Conservation (phyloP, 164 flowering plant species). For the Umbilicus rupestris region DNA sequence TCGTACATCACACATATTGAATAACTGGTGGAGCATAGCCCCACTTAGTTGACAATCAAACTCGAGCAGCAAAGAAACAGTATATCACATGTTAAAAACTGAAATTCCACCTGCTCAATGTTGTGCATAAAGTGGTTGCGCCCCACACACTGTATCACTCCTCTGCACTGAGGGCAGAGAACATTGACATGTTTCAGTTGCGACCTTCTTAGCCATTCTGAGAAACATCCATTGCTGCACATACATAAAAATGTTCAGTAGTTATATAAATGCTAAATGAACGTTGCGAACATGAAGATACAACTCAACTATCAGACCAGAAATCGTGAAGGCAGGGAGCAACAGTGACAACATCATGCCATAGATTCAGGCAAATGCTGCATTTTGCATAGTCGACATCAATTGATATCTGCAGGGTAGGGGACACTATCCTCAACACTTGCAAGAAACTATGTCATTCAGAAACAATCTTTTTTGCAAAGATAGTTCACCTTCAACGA, state of each 20-base stretch:
- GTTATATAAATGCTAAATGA: background rate
- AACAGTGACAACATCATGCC: constrained; percentile 95
- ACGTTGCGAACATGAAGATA: background rate
- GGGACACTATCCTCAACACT: background rate
- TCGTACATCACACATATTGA: background rate
- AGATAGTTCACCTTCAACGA: constrained; percentile 37
- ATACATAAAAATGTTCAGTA: constrained; percentile 8
- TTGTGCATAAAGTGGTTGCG: constrained; percentile 71
- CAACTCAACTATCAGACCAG: constrained; percentile 39
- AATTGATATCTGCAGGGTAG: constrained; percentile 38
- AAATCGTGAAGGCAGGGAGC: constrained; percentile 95
- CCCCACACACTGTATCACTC: constrained; percentile 70
- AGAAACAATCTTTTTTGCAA: background rate
- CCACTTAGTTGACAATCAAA: background rate
- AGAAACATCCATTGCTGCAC: constrained; percentile 88
- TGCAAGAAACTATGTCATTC: background rate
- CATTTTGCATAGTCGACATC: constrained; percentile 80
- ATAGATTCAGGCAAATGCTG: constrained; percentile 77
- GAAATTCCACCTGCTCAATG: constrained; percentile 53
- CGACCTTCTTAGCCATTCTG: constrained; percentile 83
- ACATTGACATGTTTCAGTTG: constrained; percentile 46
- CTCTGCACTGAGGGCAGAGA: constrained; percentile 85
- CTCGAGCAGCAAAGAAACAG: background rate
- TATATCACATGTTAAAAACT: background rate
- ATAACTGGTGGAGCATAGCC: background rate